A percentile compares a stretch with the other conserved stretches of the same genome.
Evolutionary conservation across 306 rosid genomes (phyloP).

Genomic region (Cicer chorassanicum): DNA sequence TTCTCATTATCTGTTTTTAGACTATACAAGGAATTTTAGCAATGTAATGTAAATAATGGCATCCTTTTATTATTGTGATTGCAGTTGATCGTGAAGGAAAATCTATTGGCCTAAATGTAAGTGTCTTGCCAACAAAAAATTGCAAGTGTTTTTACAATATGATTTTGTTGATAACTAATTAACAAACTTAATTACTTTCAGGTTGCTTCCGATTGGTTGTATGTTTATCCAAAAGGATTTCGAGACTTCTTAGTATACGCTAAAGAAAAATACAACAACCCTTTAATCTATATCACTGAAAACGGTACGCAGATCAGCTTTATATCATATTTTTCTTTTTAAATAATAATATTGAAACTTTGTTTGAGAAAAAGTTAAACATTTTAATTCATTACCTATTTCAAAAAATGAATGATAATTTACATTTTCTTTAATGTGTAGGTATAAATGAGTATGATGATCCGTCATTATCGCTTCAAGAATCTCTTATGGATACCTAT

Average conservation of each 20-base stretch:
- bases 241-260: not conserved
- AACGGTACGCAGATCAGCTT: not conserved
- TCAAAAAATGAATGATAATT: no score
- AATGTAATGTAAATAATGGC: not conserved
- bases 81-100: not conserved
- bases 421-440: not conserved
- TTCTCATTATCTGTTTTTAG: no score
- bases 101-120: not conserved
- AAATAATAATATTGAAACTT: no score
- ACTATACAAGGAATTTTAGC: no score
- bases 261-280: not conserved
- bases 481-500: not conserved
- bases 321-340: not conserved
- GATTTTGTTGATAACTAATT: not conserved
- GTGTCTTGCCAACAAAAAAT: no score
- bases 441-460: not conserved
- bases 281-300: constrained; percentile 2
- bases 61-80: not conserved
- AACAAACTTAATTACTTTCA: not conserved
- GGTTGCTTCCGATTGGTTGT: not conserved
- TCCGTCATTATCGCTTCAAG: not conserved
- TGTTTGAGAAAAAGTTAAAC: no score
- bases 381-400: not conserved
- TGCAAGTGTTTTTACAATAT: no score
- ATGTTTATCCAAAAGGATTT: not conserved